Evolutionary conservation across 2,329 filamentous ascomycete genomes (phyloP), one percentile per base, ranked within the genome.

Genomic region (Penicillium hesseltinei): DNA sequence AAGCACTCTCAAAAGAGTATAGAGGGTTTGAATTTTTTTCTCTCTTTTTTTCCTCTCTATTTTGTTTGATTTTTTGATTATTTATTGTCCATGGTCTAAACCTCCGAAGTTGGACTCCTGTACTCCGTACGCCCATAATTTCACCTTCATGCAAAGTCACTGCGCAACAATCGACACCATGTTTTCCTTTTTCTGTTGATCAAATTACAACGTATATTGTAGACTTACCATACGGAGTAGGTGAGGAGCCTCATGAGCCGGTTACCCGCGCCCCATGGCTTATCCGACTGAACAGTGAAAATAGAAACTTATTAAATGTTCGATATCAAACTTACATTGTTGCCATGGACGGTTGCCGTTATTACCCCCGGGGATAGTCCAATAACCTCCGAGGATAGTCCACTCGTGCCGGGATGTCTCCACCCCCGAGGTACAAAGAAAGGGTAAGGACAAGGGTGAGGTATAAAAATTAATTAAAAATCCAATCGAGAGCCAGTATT

Each of bases 241-340:
- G 13, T 13, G 56, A 61, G 58, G 58, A 63, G 62, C 63, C 55
- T 59, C 60, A 64, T 33, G 38, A 56, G 60, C 57, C 55, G 51
- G 36, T 53, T 52, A 60, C 35, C 57, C 57, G 48, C 57, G 48
- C 50, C 27, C 43, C 51, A 56, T 40, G 35, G 39, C 25, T n/a
- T n/a, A 38, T 27, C 29, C 15, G 27, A 13, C 4, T 31, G 10
- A 33, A 45, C 9, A 17, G 9, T 23, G 29, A 19, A 23, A 50
- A 17, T 7, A 10, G n/a, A 51, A 40, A 39, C 9, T 49, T 23
- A 21, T 3, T 4, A 38, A 50, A n/a, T 25, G 5, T n/a, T 35
- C 9, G 9, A 47, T 47, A 47, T 47, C 29, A 47, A 35, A 47
- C n/a, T 33, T 7, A 21, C 27, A n/a, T 44, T 10, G 15, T 27